phyloP scores from a whole-genome alignment of 371 early-diverging fungal species.

The Haplosporangium sp. region DNA sequence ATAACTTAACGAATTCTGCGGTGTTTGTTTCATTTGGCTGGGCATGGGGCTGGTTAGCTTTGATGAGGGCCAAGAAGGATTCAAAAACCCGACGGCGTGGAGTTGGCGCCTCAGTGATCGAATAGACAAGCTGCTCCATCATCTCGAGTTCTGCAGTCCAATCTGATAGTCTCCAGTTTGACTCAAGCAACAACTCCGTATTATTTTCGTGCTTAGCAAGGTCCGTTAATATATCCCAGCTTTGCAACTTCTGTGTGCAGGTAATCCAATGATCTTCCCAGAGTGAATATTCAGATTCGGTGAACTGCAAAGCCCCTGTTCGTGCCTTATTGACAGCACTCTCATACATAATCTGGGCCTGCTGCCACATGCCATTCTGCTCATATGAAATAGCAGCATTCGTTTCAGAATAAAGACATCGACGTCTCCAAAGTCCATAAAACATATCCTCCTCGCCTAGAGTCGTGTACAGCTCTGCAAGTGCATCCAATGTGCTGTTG shows the following conservation, averaged over 20 bases:
- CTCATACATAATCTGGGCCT: conserved; percentile 95
- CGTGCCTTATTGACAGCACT: conserved; percentile 94
- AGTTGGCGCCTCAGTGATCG: conserved; percentile 67
- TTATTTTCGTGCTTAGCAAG: conserved; percentile 92
- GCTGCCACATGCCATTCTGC: conserved; percentile 94
- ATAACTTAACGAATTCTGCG: conserved; percentile 82
- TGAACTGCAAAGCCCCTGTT: conserved; percentile 87
- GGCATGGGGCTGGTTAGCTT: conserved; percentile 75
- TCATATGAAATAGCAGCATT: conserved; percentile 96
- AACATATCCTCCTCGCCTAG: conserved; percentile 93
- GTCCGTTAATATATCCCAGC: conserved; percentile 98
- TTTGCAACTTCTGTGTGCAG: conserved; percentile 94
- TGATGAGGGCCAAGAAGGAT: conserved; percentile 83
- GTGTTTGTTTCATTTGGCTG: conserved; percentile 56
- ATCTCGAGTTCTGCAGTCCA: conserved; percentile 87
- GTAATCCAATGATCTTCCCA: conserved; percentile 99
- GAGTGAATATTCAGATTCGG: conserved; percentile 96
- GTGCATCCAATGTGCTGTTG: conserved; percentile 91
- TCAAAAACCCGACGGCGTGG: conserved; percentile 89
- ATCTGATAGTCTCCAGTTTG: conserved; percentile 93
- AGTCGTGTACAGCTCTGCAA: conserved; percentile 83
- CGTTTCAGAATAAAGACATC: conserved; percentile 94
- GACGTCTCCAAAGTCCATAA: conserved; percentile 93
- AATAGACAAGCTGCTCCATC: conserved; percentile 71
- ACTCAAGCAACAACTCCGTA: conserved; percentile 86